Percentiles rank a stretch among this genome's conserved stretches.
phyloP scores from a whole-genome alignment of 2,329 filamentous ascomycete genomes.

The Pyricularia grisea region DNA sequence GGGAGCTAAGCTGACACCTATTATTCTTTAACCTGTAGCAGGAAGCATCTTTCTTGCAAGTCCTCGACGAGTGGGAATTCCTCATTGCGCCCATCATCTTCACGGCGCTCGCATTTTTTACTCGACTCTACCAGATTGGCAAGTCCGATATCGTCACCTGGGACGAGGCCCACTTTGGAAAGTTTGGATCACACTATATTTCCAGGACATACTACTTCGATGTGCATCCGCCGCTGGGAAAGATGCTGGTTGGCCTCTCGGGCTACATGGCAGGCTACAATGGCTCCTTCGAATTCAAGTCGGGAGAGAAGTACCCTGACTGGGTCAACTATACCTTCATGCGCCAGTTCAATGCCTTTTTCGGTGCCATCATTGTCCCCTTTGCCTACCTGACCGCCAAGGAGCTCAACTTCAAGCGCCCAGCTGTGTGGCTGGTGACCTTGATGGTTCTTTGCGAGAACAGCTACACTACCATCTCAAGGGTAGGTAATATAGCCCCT shows the following conservation, averaged over 20 bases:
- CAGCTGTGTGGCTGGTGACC: conserved; percentile 89
- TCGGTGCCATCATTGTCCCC: conserved; percentile 86
- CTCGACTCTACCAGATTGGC: conserved; percentile 60
- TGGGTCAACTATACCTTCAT: conserved; percentile 97
- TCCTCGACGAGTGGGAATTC: conserved; percentile 55
- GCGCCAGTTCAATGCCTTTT: conserved; percentile 94
- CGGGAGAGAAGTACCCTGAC: conserved; percentile 86
- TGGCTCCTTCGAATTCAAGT: conserved; percentile 99
- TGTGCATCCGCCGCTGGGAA: conserved; percentile 76
- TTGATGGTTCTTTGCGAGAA: conserved; percentile 98
- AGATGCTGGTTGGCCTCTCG: conserved; percentile 95
- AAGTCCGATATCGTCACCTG: conserved; percentile 58
- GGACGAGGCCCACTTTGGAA: conserved; percentile 72
- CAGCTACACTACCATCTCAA: conserved; percentile 95
- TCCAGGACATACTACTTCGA: conserved; percentile 99
- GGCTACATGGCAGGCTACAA: conserved; percentile 97
- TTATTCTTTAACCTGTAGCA: conserved; percentile 13
- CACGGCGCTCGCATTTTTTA: conserved; percentile 54
- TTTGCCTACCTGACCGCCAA: conserved; percentile 92
- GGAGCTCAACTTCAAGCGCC: conserved; percentile 76
- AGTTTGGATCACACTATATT: conserved; percentile 98
- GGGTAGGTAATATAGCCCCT: conserved; percentile 31
- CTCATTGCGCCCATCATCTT: conserved; percentile 53
- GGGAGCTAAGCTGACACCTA: conserved; percentile 13
- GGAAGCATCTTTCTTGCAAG: conserved; percentile 48